These are phyloP conservation scores for Thymus mandschuricus DNA, from an alignment of 257 asterid species.

Conservation along the genomic window DNA sequence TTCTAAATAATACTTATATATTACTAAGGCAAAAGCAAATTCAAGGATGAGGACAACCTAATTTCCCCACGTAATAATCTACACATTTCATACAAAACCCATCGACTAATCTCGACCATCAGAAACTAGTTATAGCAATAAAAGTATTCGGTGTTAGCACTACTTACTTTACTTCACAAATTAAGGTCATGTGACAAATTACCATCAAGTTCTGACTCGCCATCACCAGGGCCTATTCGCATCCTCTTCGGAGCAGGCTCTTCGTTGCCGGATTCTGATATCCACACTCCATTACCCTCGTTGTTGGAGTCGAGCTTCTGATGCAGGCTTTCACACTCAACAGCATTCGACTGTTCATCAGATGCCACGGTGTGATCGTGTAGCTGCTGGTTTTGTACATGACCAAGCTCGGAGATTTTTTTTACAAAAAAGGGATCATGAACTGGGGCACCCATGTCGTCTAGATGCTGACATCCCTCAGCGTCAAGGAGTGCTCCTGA, in stretches of 20 bases:
- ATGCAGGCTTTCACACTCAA: conserved; percentile 15
- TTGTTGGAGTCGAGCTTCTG: conserved; percentile 1
- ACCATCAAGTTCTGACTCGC: conserved; percentile 40
- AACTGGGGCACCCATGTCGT: conserved; percentile 26
- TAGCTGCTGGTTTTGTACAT: conserved; percentile 30
- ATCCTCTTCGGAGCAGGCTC: conserved; percentile 60
- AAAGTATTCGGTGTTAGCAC: not conserved
- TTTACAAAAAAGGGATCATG: conserved; percentile 30
- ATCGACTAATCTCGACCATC: not conserved
- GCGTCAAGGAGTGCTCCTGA: conserved; percentile 35
- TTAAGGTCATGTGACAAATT: conserved; percentile 43
- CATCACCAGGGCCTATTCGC: conserved; percentile 41
- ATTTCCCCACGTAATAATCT: conserved; percentile 7
- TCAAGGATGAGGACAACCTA: not conserved
- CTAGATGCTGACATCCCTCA: conserved; percentile 31
- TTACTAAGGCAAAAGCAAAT: too few species aligned
- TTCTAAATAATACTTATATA: too few species aligned
- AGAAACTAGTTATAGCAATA: not conserved
- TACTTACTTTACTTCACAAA: conserved; percentile 37
- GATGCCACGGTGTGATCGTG: conserved; percentile 18
- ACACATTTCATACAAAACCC: conserved; percentile 1
- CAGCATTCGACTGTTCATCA: conserved; percentile 24
- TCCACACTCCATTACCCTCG: conserved; percentile 20
- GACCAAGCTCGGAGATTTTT: conserved; percentile 26
- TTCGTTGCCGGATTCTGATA: conserved; percentile 37